Evolutionary conservation across 2,329 filamentous ascomycete genomes (phyloP), one percentile per base, ranked within the genome.

Genomic region (Penicillium sp.): DNA sequence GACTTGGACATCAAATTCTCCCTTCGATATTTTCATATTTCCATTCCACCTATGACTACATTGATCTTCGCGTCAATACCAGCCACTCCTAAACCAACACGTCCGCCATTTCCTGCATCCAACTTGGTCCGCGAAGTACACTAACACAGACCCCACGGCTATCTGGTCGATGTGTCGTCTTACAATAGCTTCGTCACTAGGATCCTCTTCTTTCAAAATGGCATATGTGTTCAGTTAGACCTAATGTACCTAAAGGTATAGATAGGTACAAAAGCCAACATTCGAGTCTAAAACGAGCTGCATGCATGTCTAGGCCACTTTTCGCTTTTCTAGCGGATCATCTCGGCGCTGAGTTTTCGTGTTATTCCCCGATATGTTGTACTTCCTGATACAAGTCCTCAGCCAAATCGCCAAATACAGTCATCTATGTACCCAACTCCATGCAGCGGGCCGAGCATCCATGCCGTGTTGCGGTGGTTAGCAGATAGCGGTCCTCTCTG

Each of bases 391-490:
- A 54, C 53, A 50, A 35, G 21, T 35, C 17, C 45, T 50, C 47
- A 31, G 36, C 23, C 27, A 29, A 39, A 19, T 58, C 53, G 39
- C 48, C 53, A 60, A 55, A 56, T 60, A 51, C 36, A 45, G 35
- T 47, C 47, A 60, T 55, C 21, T 61, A 55, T 58, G 43, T 56
- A 55, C 55, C 53, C 60, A 61, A 55, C 39, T 38, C 41, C 41
- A 58, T 66, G 58, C 56, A 61, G 47, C 56, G 59, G 63, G 60
- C 64, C 63, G 61, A 66, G 35, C 39, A 66, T 62, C 61, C 63
- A 59, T 60, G 64, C 33, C 43, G 49, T 49, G 36, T 55, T 43
- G 44, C 45, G 49, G 13, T 49, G 19, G 38, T 39, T 29, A 43
- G 29, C 49, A 35, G 54, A 59, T 61, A 17, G 41, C 43, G 5